Percentiles rank a stretch among this genome's conserved stretches.
These are phyloP conservation scores for Pseudogymnoascus sp. DNA, from an alignment of 2,329 filamentous ascomycete genomes.

Conservation along the genomic window DNA sequence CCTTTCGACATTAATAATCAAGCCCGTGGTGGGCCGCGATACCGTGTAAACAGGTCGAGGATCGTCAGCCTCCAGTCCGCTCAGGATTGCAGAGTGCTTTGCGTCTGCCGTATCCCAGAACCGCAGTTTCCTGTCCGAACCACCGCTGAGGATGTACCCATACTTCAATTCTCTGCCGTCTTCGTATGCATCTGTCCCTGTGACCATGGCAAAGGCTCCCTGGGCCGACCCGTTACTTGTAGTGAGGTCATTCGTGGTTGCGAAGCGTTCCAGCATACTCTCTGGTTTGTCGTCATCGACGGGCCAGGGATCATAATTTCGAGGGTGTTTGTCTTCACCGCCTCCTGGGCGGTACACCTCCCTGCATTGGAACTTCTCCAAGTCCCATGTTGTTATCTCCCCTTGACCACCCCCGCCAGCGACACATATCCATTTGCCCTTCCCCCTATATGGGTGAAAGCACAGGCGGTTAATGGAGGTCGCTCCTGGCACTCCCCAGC, in stretches of 20 bases:
- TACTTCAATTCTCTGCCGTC: constrained; percentile 66
- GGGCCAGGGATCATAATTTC: constrained; percentile 73
- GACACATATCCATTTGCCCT: constrained; percentile 79
- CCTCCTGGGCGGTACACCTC: constrained; percentile 72
- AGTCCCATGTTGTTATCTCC: constrained; percentile 91
- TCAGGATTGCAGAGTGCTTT: constrained; percentile 73
- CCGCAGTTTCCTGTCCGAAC: constrained; percentile 80
- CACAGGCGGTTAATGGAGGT: constrained; percentile 71
- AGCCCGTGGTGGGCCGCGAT: constrained; percentile 51
- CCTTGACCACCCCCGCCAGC: constrained; percentile 79
- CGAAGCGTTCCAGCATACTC: constrained; percentile 78
- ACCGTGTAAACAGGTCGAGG: constrained; percentile 64
- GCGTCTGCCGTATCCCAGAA: constrained; percentile 85
- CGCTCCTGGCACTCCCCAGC: constrained; percentile 78
- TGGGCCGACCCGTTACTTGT: constrained; percentile 48
- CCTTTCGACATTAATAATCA: constrained; percentile 58
- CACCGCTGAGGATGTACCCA: constrained; percentile 78
- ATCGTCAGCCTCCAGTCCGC: constrained; percentile 64
- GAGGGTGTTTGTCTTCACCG: constrained; percentile 42
- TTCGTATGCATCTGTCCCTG: constrained; percentile 62
- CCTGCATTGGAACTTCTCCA: constrained; percentile 80
- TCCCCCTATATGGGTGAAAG: constrained; percentile 69
- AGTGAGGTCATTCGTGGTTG: constrained; percentile 60
- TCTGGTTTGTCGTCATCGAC: constrained; percentile 85
- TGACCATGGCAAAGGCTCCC: constrained; percentile 66